phyloP scores from a whole-genome alignment of 2,329 filamentous ascomycete genomes.

The Sordariomycetes sp. region DNA sequence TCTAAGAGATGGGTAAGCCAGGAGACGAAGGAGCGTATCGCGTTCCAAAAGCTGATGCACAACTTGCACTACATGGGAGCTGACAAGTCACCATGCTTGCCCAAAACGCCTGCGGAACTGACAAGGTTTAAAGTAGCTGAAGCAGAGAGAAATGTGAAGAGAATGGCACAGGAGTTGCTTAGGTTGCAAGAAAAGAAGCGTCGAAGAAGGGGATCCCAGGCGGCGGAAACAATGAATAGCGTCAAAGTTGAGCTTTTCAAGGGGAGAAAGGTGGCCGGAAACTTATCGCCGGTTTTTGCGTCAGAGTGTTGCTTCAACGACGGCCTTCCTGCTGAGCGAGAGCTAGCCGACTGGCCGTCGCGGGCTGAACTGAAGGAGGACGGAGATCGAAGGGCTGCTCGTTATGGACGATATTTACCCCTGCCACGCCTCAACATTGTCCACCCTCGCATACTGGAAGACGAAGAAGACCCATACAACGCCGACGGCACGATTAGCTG shows the following conservation, averaged over 20 bases:
- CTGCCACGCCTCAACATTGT: constrained; percentile 16
- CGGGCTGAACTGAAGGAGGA: constrained; percentile 25
- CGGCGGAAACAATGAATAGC: background rate
- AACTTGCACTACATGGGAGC: constrained; percentile 25
- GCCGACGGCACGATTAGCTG: constrained; percentile 14
- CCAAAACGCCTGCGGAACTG: constrained; percentile 22
- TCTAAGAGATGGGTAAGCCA: constrained; percentile 29
- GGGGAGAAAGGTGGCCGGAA: constrained; percentile 16
- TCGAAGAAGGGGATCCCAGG: constrained; percentile 2
- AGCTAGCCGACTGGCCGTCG: constrained; percentile 21
- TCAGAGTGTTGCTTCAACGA: constrained; percentile 22
- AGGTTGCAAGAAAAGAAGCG: constrained; percentile 7
- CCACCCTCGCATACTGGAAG: constrained; percentile 3
- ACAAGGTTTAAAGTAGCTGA: constrained; percentile 19
- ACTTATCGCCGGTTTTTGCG: constrained; percentile 22
- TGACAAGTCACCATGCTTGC: constrained; percentile 25
- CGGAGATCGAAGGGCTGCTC: constrained; percentile 16
- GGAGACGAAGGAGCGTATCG: constrained; percentile 19
- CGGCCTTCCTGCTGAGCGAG: constrained; percentile 6
- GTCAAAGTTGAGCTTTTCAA: constrained; percentile 10
- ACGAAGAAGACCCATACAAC: constrained; percentile 7
- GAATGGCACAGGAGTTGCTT: constrained; percentile 14
- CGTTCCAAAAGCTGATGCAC: constrained; percentile 23
- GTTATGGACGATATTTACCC: constrained; percentile 19
- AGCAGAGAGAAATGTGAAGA: constrained; percentile 14